Conservation (phyloP, 2,329 filamentous ascomycete species). For the Aurifilum marmelostoma region DNA sequence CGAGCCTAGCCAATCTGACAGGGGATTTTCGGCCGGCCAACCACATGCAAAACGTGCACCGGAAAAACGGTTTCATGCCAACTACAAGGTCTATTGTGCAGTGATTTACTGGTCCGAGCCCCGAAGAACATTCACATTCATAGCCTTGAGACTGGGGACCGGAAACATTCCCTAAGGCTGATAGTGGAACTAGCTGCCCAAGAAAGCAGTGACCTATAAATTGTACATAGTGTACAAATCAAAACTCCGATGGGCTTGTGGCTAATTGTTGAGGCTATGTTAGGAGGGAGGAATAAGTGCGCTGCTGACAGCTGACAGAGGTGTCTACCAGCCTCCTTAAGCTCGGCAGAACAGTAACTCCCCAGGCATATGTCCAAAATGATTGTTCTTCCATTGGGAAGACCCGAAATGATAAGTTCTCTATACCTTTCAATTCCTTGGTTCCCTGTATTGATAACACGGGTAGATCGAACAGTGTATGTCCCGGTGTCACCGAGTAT, state of each 20-base stretch:
- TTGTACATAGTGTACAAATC: neutral
- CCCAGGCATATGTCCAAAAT: neutral
- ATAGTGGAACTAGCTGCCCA: neutral
- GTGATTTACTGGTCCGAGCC: neutral
- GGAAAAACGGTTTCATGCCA: neutral
- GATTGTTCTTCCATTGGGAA: too few species aligned
- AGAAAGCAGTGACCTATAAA: neutral
- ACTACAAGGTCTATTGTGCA: neutral
- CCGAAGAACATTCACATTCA: neutral
- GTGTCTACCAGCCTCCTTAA: neutral
- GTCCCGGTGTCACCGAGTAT: neutral
- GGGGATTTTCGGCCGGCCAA: neutral
- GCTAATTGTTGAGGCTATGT: neutral
- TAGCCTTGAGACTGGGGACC: neutral
- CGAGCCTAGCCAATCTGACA: neutral
- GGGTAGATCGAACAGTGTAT: neutral
- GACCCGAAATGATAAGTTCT: too few species aligned
- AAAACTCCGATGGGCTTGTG: neutral
- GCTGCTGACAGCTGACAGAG: neutral
- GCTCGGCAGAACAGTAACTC: slow-evolving; percentile 7
- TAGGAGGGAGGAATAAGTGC: neutral
- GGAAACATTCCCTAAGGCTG: neutral
- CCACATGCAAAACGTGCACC: neutral
- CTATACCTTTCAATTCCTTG: too few species aligned
- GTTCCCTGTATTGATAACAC: neutral